These are phyloP conservation scores for Epicoccum sorghinum DNA, from an alignment of 2,329 filamentous ascomycete species.

Conservation along the genomic window DNA sequence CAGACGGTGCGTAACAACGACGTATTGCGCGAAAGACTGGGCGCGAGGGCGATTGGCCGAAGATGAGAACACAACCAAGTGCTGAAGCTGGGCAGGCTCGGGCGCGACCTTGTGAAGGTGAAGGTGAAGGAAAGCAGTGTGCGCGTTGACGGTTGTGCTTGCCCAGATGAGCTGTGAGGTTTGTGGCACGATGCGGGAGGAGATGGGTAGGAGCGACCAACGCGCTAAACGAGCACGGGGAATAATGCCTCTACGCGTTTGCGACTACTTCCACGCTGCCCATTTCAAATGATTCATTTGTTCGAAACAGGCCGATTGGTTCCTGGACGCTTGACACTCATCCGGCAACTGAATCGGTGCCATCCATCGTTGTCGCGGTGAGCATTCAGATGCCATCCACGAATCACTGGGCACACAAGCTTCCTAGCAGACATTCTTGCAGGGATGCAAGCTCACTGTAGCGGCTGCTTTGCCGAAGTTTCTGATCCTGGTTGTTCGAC, in stretches of 20 bases:
- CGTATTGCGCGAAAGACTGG: constrained; percentile 13
- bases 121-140: constrained; percentile 9
- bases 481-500: neutral
- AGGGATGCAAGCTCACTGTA: neutral
- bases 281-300: neutral
- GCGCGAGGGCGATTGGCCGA: constrained; percentile 7
- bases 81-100: constrained; percentile 4
- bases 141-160: constrained; percentile 14
- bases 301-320: constrained; percentile 9
- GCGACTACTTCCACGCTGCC: constrained; percentile 2
- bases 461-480: neutral
- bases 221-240: constrained; percentile 1
- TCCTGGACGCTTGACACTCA: neutral
- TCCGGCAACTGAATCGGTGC: constrained; percentile 3
- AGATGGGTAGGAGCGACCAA: constrained; percentile 20
- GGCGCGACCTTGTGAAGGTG: constrained; percentile 7
- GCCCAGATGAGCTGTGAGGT: neutral
- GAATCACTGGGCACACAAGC: neutral
- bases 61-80: constrained; percentile 13
- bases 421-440: constrained; percentile 6
- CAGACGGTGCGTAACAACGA: constrained; percentile 16
- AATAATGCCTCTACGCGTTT: constrained; percentile 13
- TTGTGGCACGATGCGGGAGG: constrained; percentile 8
- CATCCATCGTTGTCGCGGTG: constrained; percentile 3
- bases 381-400: constrained; percentile 8